phyloP scores from a whole-genome alignment of 192 early-diverging fungal genomes.

The Linnemannia exigua region DNA sequence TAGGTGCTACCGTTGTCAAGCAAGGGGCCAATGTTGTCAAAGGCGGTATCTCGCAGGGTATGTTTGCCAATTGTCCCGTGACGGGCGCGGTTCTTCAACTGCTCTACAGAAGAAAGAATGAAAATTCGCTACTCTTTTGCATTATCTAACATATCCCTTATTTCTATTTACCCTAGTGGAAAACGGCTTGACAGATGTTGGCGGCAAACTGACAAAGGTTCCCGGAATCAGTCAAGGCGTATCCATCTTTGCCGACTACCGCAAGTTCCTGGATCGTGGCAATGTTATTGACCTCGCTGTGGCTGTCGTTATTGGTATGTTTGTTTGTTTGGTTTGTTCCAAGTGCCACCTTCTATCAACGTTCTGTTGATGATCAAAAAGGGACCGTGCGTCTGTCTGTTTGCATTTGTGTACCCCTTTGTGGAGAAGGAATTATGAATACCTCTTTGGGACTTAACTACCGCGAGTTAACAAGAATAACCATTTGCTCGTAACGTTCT shows the following conservation, averaged over 20 bases:
- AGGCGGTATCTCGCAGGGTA: conserved; percentile 7
- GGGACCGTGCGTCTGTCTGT: not conserved
- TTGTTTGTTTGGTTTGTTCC: not conserved
- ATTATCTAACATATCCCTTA: not conserved
- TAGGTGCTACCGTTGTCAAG: conserved; percentile 14
- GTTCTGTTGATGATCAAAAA: not conserved
- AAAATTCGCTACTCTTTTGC: not conserved
- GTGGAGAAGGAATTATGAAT: no score
- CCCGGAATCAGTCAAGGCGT: conserved; percentile 59
- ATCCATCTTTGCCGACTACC: conserved; percentile 65
- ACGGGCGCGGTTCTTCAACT: not conserved
- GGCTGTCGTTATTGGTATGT: conserved; percentile 75
- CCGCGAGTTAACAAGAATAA: no score
- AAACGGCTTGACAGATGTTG: conserved; percentile 32
- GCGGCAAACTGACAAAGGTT: conserved; percentile 36
- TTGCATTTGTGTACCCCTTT: not conserved
- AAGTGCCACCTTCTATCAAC: not conserved
- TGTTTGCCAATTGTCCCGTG: not conserved
- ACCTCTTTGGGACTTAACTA: not conserved
- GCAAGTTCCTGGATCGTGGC: conserved; percentile 63
- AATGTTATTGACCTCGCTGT: conserved; percentile 76
- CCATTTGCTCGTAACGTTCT: not conserved
- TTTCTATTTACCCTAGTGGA: conserved; percentile 18
- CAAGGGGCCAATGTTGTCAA: conserved; percentile 24
- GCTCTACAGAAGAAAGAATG: no score